phyloP scores from a whole-genome alignment of 805 yeast species.

The Metschnikowia baotianmanensis region DNA sequence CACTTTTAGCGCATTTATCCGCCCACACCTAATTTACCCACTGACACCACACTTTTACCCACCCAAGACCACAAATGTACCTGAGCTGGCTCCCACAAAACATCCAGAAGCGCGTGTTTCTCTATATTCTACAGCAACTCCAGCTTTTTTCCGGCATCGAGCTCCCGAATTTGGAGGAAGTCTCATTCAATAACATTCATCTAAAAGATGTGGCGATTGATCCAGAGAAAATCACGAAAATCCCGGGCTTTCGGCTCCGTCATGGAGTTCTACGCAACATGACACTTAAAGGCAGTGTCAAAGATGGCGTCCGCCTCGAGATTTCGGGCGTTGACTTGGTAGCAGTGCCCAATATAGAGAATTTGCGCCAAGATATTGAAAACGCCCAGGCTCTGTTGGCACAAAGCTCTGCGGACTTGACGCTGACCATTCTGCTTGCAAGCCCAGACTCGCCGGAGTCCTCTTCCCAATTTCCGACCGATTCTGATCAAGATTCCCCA shows the following conservation, averaged over 20 bases:
- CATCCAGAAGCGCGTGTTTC: slow-evolving; percentile 75
- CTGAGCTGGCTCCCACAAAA: slow-evolving; percentile 75
- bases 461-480: not conserved
- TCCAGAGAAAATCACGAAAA: slow-evolving; percentile 59
- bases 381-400: slow-evolving; percentile 52
- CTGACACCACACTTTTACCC: not conserved
- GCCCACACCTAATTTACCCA: not conserved
- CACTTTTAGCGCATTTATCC: not conserved
- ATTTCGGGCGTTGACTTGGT: slow-evolving; percentile 53
- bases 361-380: slow-evolving; percentile 26
- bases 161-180: slow-evolving; percentile 71
- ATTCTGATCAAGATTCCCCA: too few relatives aligned
- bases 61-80: slow-evolving; percentile 16
- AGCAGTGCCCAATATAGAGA: slow-evolving; percentile 34
- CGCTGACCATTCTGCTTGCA: slow-evolving; percentile 51
- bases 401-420: slow-evolving; percentile 73
- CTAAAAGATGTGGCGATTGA: slow-evolving; percentile 65
- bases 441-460: not conserved
- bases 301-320: slow-evolving; percentile 66
- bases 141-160: slow-evolving; percentile 81
- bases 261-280: slow-evolving; percentile 58
- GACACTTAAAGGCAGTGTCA: slow-evolving; percentile 58
- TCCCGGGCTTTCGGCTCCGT: slow-evolving; percentile 64
- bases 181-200: slow-evolving; percentile 58
- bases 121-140: slow-evolving; percentile 77